Evolutionary conservation across 345 rosid species (phyloP).

Genomic region (thale cress (Arabidopsis thaliana)): TAIR10.1 NC_003076.8:21719501-21720000

Average conservation of each 20-base stretch:
- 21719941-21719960: conserved; percentile 27
- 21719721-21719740: background rate
- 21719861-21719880: conserved; percentile 53
- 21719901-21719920: conserved; percentile 24
- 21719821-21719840: conserved; percentile 58
- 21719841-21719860: conserved; percentile 46
- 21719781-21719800: conserved; percentile 46
- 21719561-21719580: no score
- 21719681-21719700: conserved; percentile 31
- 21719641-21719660: background rate
- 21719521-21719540: no score
- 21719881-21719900: conserved; percentile 50
- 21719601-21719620: no score
- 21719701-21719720: conserved; percentile 21
- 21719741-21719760: conserved; percentile 36
- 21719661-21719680: conserved; percentile 4
- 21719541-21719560: no score
- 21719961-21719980: background rate
- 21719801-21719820: conserved; percentile 52
- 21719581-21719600: no score
- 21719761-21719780: conserved; percentile 49
- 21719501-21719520: no score
- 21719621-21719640: background rate
- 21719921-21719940: conserved; percentile 34
- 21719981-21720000: conserved; percentile 16